Base-by-base conservation (phyloP, 805 yeast species). In the Brettanomyces anomalus region DNA sequence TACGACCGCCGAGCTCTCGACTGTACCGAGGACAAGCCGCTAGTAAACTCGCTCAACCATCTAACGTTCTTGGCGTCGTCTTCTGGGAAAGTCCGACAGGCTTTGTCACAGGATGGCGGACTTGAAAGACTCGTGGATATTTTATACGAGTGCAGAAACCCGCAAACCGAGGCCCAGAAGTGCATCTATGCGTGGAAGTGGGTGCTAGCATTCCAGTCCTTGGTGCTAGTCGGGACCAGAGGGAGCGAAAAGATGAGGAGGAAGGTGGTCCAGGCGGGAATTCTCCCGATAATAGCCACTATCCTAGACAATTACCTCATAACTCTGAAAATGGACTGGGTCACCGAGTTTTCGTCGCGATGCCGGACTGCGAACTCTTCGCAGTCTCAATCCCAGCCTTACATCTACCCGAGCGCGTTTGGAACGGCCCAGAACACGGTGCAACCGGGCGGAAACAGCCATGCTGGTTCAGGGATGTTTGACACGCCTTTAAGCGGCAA, bases 1-100 rank as follows among this genome's bases (percentile, higher is more conserved):
- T 90, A 90, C 59, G 97, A 90, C 63, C 67, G 97, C 46, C 66
- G 97, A 40, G 97, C 97, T 0, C 70, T 90, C 42, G 97, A 93
- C 59, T 85, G 89, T 49, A 83, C 96, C 2, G 77, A 87, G 24
- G 89, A 86, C 57, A 78, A 84, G 51, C 97, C 98, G 1, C 70
- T 90, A 44, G 93, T 93, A 46, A 88, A 87, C 69, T 86, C 96
- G 6, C 68, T 90, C 53, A 90, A 89, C 61, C 95, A 88, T 66
- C 70, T 90, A 42, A 86, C 96, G 1, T 86, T 83, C 58, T 72
- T 93, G 32, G 85, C 90, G 0, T 81, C 95, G 1, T 80, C 93
- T 15, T 81, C 88, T 46, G 81, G 87, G 28, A 82, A 89, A 54
- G 96, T 90, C 3, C 73, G 98, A 36, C 97, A 93, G 55, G 87